phyloP scores from a whole-genome alignment of 2,329 filamentous ascomycete genomes.

The Apiospora sp. region DNA sequence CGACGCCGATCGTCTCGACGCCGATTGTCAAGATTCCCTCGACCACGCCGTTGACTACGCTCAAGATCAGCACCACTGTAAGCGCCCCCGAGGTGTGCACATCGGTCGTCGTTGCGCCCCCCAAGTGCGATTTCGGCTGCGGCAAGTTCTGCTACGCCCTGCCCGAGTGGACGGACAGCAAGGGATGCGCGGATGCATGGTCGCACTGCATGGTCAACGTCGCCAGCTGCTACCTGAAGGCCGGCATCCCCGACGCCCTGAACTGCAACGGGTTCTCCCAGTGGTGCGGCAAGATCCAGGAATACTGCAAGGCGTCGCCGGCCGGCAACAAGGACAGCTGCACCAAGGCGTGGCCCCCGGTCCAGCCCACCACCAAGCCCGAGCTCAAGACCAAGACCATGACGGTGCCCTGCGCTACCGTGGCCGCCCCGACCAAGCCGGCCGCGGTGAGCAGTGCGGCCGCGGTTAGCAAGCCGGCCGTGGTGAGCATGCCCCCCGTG shows the following conservation, averaged over 20 bases:
- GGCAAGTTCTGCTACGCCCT: constrained; percentile 56
- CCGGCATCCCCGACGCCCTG: constrained; percentile 57
- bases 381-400: constrained; percentile 46
- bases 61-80: constrained; percentile 37
- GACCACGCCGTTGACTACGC: constrained; percentile 25
- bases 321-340: constrained; percentile 42
- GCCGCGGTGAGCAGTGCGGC: not conserved
- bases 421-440: not conserved
- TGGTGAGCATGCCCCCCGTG: constrained; percentile 35
- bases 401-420: constrained; percentile 41
- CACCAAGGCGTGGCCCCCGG: constrained; percentile 53
- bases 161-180: constrained; percentile 54
- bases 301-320: constrained; percentile 48
- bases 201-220: constrained; percentile 57
- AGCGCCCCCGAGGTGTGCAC: constrained; percentile 53
- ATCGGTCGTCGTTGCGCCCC: constrained; percentile 52
- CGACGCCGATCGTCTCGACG: constrained; percentile 29
- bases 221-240: constrained; percentile 58
- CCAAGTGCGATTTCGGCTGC: constrained; percentile 61
- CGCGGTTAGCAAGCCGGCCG: constrained; percentile 28
- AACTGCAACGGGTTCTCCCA: constrained; percentile 58
- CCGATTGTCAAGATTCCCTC: constrained; percentile 28
- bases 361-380: constrained; percentile 47
- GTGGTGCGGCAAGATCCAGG: constrained; percentile 57
- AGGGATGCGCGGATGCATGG: constrained; percentile 51